Base-by-base conservation (phyloP, 352 stramenopile genomes). In the Peronospora belbahrii region DNA sequence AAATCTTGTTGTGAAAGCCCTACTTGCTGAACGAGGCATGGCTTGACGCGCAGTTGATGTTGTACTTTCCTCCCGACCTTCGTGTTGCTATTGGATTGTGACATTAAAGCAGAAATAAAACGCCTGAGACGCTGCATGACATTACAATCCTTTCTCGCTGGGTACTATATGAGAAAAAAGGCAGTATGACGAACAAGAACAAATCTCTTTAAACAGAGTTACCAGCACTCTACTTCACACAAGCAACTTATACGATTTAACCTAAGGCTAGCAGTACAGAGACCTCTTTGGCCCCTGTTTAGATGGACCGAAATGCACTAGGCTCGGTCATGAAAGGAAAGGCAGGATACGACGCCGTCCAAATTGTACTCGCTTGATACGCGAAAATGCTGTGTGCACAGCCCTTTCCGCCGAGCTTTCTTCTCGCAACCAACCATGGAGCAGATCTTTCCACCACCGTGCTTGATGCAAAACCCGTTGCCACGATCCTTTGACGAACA, bases 381-480 rank as follows among this genome's bases (percentile, higher is more conserved):
- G 37, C 79, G 79, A 18, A 85, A 90, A 58, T 88, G 76, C 57
- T 90, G 73, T 11, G 79, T 90, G 56, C 79, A 90, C 10, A 90
- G 64, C 7, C 79, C 79, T 60, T 90, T 87, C 20, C 79, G 72
- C 17, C 79, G 74, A 31, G 79, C 79, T 53, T 90, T 90, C 65
- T 90, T 90, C 56, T 85, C 74, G 37, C 79, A 91, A 15, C 70
- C 64, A 39, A 43, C 35, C 49, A 88, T 83, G 32, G 76, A 80
- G 58, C 79, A 91, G 37, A 86, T 82, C 58, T 87, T 87, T 30
- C 78, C 78, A 18, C 78, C 78, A n/a, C 78, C 78, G 49, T 89
- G 78, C 50, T 85, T 85, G 37, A 89, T 89, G 38, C 78, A 89
- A 44, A 82, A 89, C 3, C 78, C 78, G 44, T 89, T 89, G 52